Base-by-base conservation (phyloP, 345 rosid species). In the Xanthoceras sorbifolium region DNA sequence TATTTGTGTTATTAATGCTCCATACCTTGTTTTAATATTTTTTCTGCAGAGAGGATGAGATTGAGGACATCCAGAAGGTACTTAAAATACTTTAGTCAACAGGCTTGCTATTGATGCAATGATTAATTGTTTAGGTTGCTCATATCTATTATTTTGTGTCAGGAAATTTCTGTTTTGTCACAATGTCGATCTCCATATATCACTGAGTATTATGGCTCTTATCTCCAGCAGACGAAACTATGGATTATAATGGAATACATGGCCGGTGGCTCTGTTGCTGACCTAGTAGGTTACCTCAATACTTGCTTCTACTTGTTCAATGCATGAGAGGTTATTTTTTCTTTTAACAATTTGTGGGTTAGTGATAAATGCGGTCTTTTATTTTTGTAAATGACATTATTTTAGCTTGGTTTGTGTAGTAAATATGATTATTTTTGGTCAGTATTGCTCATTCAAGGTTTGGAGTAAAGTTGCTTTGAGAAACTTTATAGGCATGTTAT, bases 191-290 rank as follows among this genome's bases (percentile, higher is more conserved):
- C 90, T 80, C 98, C 85, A 74, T 97, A 94, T 84, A 96, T 96
- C 72, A 96, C 99, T 0, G 97, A 92, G 83, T 92, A 96, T 73
- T 94, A 94, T 87, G 97, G 99, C 79, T 96, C 99, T 72, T 92
- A 90, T 83, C 98, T 96, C 76, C 90, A 92, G 78, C 98, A 92
- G 85, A 96, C 99, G 74, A 96, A 96, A 87, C 82, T 96, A 60
- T 96, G 99, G 97, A 96, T 97, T 85, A 92, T 97, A 82, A 97
- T 96, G 97, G 99, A 96, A 77, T 96, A 84, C 85, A 97, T 96
- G 99, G 97, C 98, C 10, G 98, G 99, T 82, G 99, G 98, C 80
- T 96, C 99, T 72, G 99, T 96, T 85, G 98, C 99, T 82, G 99
- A 94, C 85, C 93, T 97, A 52, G 99, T 97, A 90, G 75, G 97